These are phyloP conservation scores for Talaromyces sp. DNA, from an alignment of 2,329 filamentous ascomycete genomes.

Conservation along the genomic window DNA sequence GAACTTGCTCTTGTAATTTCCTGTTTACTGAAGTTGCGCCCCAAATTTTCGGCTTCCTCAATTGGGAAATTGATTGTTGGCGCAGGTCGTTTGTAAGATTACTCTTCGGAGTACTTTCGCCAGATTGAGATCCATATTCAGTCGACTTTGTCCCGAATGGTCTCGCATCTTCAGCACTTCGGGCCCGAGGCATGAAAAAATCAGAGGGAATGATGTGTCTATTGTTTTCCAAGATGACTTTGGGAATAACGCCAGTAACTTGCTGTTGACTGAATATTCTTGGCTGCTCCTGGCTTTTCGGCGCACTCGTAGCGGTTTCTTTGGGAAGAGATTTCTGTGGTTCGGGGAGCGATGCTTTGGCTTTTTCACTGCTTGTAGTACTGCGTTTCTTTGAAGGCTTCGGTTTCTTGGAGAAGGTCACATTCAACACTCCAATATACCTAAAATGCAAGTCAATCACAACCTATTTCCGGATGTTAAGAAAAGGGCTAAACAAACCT, in stretches of 20 bases:
- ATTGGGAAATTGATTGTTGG: conserved; percentile 31
- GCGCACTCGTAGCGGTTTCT: neutral
- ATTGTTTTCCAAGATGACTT: conserved; percentile 91
- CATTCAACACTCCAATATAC: conserved; percentile 95
- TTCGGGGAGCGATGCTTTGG: conserved; percentile 11
- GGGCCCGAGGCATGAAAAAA: conserved; percentile 58
- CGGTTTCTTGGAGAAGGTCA: conserved; percentile 81
- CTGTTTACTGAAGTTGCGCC: conserved; percentile 89
- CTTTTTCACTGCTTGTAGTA: conserved; percentile 13
- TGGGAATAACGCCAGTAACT: conserved; percentile 67
- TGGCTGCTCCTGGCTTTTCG: conserved; percentile 28
- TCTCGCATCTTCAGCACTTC: conserved; percentile 25
- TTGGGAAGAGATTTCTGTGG: conserved; percentile 10
- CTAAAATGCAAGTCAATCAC: conserved; percentile 38
- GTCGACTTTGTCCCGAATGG: conserved; percentile 16
- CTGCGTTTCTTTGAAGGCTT: conserved; percentile 51
- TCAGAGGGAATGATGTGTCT: conserved; percentile 85
- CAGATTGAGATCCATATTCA: conserved; percentile 14
- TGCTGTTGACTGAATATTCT: conserved; percentile 70
- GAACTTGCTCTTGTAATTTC: conserved; percentile 79
- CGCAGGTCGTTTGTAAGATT: conserved; percentile 12
- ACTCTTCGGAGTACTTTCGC: conserved; percentile 7
- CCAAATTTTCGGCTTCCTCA: conserved; percentile 57
- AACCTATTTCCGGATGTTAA: neutral
- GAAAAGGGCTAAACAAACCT: conserved; percentile 50